These are phyloP conservation scores for Myriosclerotinia duriaeana DNA, from an alignment of 2,329 filamentous ascomycete species.

Conservation along the genomic window DNA sequence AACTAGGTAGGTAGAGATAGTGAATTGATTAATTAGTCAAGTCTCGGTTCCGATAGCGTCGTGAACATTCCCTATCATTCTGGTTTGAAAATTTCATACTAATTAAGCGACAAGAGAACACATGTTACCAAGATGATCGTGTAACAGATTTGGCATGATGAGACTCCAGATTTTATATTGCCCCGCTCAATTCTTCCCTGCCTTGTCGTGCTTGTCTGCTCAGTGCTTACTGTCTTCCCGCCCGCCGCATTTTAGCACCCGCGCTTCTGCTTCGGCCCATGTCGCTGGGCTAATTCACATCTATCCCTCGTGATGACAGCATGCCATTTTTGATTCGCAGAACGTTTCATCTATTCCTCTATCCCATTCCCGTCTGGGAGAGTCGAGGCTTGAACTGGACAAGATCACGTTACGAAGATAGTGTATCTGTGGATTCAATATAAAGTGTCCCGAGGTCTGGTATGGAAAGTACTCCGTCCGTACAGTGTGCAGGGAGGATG, in stretches of 20 bases:
- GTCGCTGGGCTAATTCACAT: constrained; percentile 12
- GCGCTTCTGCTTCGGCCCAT: constrained; percentile 23
- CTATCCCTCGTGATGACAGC: background rate
- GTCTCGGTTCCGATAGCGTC: constrained; percentile 1
- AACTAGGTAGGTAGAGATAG: background rate
- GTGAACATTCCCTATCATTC: constrained; percentile 8
- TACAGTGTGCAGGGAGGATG: background rate
- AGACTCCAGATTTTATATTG: background rate
- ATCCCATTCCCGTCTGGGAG: background rate
- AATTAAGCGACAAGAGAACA: constrained; percentile 1
- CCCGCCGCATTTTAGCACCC: constrained; percentile 16
- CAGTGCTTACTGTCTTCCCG: constrained; percentile 16
- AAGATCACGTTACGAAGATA: constrained; percentile 6
- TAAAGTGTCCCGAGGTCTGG: background rate
- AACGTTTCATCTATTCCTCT: constrained; percentile 1
- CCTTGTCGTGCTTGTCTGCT: background rate
- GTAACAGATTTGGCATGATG: constrained; percentile 3
- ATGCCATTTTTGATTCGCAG: background rate
- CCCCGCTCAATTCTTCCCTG: constrained; percentile 8
- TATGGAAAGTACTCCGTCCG: background rate
- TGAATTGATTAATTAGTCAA: constrained; percentile 13
- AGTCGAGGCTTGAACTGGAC: background rate
- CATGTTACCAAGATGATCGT: background rate
- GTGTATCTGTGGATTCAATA: background rate
- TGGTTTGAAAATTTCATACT: background rate